Conservation (phyloP, 306 rosid genomes). For the Fragaria ananassa region DNA sequence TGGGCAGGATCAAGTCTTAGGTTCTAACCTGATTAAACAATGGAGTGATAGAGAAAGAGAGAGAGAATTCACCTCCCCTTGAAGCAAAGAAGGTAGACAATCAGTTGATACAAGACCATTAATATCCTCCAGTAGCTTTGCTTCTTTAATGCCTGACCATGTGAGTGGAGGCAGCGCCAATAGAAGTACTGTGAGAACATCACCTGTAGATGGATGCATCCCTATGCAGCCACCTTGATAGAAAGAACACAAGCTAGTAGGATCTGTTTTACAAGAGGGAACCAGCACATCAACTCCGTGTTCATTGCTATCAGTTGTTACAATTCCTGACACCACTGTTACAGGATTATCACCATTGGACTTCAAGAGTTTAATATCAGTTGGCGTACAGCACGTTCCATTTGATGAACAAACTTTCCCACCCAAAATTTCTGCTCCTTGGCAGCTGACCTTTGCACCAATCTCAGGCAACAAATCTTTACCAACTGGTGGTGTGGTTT, state of each 20-base stretch:
- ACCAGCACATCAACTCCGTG: constrained; percentile 71
- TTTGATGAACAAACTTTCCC: constrained; percentile 32
- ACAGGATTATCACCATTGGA: constrained; percentile 44
- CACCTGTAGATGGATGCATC: constrained; percentile 71
- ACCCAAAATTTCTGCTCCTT: constrained; percentile 56
- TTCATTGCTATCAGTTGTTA: constrained; percentile 45
- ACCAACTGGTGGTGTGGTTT: constrained; percentile 21
- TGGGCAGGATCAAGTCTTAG: neutral
- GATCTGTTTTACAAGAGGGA: constrained; percentile 47
- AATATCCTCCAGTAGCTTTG: constrained; percentile 51
- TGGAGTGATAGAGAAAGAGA: constrained; percentile 7
- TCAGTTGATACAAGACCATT: constrained; percentile 46
- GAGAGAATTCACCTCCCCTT: constrained; percentile 61
- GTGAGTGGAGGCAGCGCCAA: constrained; percentile 66
- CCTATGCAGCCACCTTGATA: constrained; percentile 65
- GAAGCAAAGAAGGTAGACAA: constrained; percentile 56
- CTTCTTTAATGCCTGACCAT: constrained; percentile 68
- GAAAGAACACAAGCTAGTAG: constrained; percentile 41
- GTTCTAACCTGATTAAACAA: constrained; percentile 17
- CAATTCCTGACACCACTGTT: constrained; percentile 66
- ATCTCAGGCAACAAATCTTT: constrained; percentile 42
- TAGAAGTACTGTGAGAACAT: constrained; percentile 74
- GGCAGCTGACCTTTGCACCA: constrained; percentile 61
- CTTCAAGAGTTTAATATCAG: constrained; percentile 44
- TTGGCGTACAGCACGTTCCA: constrained; percentile 42